phyloP scores from a whole-genome alignment of 805 yeast genomes.

The Saccharomycopsis sp. region DNA sequence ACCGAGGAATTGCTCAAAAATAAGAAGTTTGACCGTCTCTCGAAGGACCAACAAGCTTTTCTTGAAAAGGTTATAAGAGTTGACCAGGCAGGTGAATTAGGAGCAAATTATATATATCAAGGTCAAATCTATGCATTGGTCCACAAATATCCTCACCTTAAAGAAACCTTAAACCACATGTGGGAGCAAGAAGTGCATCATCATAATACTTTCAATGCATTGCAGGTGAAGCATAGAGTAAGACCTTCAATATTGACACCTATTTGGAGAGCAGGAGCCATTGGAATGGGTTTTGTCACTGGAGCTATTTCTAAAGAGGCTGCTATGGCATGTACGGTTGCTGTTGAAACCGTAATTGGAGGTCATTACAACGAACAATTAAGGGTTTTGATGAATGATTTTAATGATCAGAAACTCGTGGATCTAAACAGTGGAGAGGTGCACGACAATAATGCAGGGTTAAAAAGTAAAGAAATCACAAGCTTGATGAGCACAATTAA shows the following conservation, averaged over 20 bases:
- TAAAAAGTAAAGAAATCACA: constrained; percentile 48
- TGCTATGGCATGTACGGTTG: constrained; percentile 99
- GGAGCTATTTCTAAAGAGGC: constrained; percentile 88
- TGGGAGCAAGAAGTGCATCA: constrained; percentile 97
- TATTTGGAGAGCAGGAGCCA: constrained; percentile 87
- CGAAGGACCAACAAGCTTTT: constrained; percentile 58
- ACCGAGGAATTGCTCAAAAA: constrained; percentile 4
- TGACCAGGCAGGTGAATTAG: constrained; percentile 97
- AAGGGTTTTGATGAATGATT: constrained; percentile 66
- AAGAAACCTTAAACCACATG: constrained; percentile 84
- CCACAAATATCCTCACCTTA: constrained; percentile 63
- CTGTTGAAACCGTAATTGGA: constrained; percentile 97
- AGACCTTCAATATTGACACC: constrained; percentile 92
- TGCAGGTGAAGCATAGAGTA: constrained; percentile 72
- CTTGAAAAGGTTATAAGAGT: constrained; percentile 76
- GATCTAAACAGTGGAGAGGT: constrained; percentile 30
- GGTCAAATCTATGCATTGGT: constrained; percentile 82
- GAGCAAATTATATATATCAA: constrained; percentile 87
- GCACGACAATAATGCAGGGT: constrained; percentile 21
- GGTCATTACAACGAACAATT: constrained; percentile 90
- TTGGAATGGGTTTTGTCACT: constrained; percentile 78
- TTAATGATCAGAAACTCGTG: constrained; percentile 27
- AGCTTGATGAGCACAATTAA: constrained; percentile 57
- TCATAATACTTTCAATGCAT: constrained; percentile 71
- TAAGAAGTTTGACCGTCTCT: constrained; percentile 27